Percentiles rank a stretch among this genome's conserved stretches.
Conservation (phyloP, 805 yeast genomes). For the Spathaspora gorwiae region DNA sequence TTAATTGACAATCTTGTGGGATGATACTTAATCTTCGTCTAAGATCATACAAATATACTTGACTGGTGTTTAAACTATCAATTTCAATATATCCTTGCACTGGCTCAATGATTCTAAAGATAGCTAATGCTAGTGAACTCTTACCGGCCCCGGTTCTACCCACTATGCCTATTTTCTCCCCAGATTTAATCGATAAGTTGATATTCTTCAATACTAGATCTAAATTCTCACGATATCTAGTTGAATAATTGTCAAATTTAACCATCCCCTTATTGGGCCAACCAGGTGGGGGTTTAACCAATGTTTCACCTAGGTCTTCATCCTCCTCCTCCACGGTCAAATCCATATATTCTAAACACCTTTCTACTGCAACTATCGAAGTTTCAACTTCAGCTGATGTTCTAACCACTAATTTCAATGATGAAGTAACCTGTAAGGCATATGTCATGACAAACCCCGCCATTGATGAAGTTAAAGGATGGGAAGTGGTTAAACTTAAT, state of each 20-base stretch:
- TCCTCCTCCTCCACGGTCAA: slow-evolving; percentile 33
- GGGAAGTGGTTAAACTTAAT: slow-evolving; percentile 29
- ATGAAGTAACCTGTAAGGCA: slow-evolving; percentile 51
- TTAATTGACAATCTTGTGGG: slow-evolving; percentile 90
- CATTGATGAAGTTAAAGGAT: slow-evolving; percentile 52
- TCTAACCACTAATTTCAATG: slow-evolving; percentile 54
- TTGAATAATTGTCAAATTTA: slow-evolving; percentile 63
- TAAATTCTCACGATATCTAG: slow-evolving; percentile 74
- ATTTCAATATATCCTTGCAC: slow-evolving; percentile 60
- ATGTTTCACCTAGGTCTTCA: slow-evolving; percentile 39
- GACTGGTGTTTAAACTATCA: slow-evolving; percentile 60
- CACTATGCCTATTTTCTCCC: slow-evolving; percentile 88
- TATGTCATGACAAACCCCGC: slow-evolving; percentile 64
- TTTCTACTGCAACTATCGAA: slow-evolving; percentile 61
- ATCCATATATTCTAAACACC: slow-evolving; percentile 57
- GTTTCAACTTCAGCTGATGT: slow-evolving; percentile 61
- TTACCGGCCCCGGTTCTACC: slow-evolving; percentile 98
- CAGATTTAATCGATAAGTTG: slow-evolving; percentile 55
- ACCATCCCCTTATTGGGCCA: slow-evolving; percentile 77
- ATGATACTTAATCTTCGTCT: slow-evolving; percentile 76
- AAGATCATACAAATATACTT: slow-evolving; percentile 70
- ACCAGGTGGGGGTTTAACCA: slow-evolving; percentile 31
- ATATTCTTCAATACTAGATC: slow-evolving; percentile 72
- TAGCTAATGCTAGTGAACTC: slow-evolving; percentile 74
- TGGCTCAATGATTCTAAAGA: slow-evolving; percentile 79